These are phyloP conservation scores for Aspergillus sp. DNA, from an alignment of 2,329 filamentous ascomycete genomes.

Conservation along the genomic window DNA sequence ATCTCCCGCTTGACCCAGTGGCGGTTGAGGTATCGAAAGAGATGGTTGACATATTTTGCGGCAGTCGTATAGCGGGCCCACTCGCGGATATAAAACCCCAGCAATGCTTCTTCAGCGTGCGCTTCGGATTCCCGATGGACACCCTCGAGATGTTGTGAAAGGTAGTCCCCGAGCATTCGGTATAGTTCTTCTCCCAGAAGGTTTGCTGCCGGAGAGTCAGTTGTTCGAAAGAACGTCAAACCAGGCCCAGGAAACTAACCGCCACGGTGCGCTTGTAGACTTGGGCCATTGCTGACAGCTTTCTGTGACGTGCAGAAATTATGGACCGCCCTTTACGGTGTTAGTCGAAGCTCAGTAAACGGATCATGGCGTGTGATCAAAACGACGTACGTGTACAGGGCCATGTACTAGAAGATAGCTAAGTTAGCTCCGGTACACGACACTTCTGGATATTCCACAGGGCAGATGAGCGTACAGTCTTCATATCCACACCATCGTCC, in stretches of 20 bases:
- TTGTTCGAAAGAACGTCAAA: background rate
- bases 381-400: slow-evolving; percentile 67
- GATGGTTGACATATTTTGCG: slow-evolving; percentile 93
- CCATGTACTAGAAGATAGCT: slow-evolving; percentile 61
- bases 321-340: slow-evolving; percentile 63
- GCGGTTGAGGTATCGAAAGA: slow-evolving; percentile 91
- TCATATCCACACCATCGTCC: slow-evolving; percentile 86
- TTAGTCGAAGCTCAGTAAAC: slow-evolving; percentile 7
- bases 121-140: slow-evolving; percentile 64
- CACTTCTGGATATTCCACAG: background rate
- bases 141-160: slow-evolving; percentile 63
- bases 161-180: slow-evolving; percentile 77
- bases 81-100: slow-evolving; percentile 90
- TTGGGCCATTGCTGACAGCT: slow-evolving; percentile 54
- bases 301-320: slow-evolving; percentile 99
- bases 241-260: slow-evolving; percentile 41
- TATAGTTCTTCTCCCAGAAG: slow-evolving; percentile 94
- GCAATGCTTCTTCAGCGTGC: slow-evolving; percentile 80
- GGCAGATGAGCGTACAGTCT: slow-evolving; percentile 50
- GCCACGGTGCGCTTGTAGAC: slow-evolving; percentile 56
- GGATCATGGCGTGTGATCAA: slow-evolving; percentile 12
- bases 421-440: background rate
- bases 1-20: slow-evolving; percentile 99
- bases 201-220: slow-evolving; percentile 54
- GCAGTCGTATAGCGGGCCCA: slow-evolving; percentile 94